Conservation (phyloP, 2,329 filamentous ascomycete species). For the Nannizzia gypsea region DNA sequence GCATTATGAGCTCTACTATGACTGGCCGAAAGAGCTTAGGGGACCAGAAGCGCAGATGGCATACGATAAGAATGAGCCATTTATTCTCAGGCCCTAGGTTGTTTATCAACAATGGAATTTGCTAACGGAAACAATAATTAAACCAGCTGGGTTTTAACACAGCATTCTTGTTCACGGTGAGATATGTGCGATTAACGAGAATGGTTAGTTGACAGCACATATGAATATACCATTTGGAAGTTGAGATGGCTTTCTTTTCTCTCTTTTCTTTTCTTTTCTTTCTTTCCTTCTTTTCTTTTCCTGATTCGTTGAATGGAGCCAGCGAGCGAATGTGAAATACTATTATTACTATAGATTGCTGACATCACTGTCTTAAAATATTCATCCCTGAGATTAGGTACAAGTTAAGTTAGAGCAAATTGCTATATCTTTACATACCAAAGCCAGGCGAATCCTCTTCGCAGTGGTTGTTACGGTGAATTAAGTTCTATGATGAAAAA, state of each 20-base stretch:
- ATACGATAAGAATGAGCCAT: constrained; percentile 2
- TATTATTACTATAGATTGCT: background rate
- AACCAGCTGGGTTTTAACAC: background rate
- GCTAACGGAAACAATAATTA: background rate
- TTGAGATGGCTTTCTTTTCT: background rate
- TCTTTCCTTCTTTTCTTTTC: background rate
- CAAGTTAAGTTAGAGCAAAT: no score
- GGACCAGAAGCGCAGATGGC: constrained; percentile 3
- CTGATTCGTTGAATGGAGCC: background rate
- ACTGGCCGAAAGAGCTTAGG: constrained; percentile 21
- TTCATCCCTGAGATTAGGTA: no score
- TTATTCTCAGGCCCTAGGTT: constrained; percentile 7
- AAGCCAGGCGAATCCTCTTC: no score
- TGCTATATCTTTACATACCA: no score
- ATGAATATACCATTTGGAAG: background rate
- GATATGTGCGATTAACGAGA: background rate
- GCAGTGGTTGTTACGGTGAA: no score
- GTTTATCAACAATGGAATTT: background rate
- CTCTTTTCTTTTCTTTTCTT: no score
- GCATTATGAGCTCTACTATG: constrained; percentile 47
- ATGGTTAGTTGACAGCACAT: no score
- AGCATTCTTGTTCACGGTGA: background rate
- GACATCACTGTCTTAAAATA: constrained; percentile 1
- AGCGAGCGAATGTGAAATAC: background rate
- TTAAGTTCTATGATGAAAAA: no score